These are phyloP conservation scores for Aspergillus tanneri DNA, from an alignment of 2,329 filamentous ascomycete species.

Conservation along the genomic window DNA sequence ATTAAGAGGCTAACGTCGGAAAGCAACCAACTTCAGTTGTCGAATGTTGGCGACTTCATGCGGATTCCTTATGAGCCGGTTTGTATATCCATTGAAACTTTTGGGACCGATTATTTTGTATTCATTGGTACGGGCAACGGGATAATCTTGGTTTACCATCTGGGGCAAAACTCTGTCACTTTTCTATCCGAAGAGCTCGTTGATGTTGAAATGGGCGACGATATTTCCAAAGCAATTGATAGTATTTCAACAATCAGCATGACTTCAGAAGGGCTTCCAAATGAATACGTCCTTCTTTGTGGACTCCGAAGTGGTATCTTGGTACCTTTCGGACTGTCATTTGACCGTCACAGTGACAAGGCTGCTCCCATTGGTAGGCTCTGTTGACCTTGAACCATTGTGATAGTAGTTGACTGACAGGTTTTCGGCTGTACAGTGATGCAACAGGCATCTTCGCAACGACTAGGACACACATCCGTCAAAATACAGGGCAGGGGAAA, in stretches of 20 bases:
- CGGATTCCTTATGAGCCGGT: constrained; percentile 37
- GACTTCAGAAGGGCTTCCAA: not conserved
- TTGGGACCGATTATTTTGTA: constrained; percentile 29
- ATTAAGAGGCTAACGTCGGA: constrained; percentile 24
- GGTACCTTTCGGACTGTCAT: constrained; percentile 36
- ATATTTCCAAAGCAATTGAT: constrained; percentile 38
- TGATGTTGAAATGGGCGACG: constrained; percentile 21
- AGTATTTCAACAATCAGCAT: constrained; percentile 33
- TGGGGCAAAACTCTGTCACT: constrained; percentile 23
- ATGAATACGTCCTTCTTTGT: constrained; percentile 38
- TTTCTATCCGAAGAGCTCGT: constrained; percentile 27
- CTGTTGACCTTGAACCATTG: not conserved
- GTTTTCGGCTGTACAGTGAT: constrained; percentile 28
- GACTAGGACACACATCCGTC: constrained; percentile 40
- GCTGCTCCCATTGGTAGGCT: constrained; percentile 30
- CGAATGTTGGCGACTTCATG: constrained; percentile 24
- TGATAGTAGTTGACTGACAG: constrained; percentile 13
- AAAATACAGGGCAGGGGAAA: constrained; percentile 32
- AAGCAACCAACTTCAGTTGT: constrained; percentile 20
- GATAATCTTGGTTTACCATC: constrained; percentile 33
- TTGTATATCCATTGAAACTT: constrained; percentile 33
- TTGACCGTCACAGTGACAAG: constrained; percentile 18
- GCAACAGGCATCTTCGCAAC: constrained; percentile 29
- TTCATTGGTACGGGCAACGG: constrained; percentile 45
- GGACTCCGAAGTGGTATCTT: constrained; percentile 49